These are phyloP conservation scores for Aspergillus transmontanensis DNA, from an alignment of 2,329 filamentous ascomycete species.

Conservation along the genomic window DNA sequence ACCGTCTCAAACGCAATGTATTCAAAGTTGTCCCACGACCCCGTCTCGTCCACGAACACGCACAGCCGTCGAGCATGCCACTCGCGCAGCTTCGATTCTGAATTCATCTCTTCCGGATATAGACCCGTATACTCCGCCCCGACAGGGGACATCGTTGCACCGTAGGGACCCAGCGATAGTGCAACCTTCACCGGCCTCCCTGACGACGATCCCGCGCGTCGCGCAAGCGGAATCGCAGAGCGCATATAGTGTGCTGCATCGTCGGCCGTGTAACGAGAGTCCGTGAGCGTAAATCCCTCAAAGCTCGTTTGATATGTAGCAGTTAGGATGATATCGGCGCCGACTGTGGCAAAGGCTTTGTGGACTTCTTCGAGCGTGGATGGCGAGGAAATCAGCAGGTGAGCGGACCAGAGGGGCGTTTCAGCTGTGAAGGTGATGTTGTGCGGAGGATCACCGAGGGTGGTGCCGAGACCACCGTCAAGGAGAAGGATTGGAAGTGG, in stretches of 20 bases:
- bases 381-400: constrained; percentile 61
- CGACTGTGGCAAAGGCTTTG: constrained; percentile 56
- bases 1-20: constrained; percentile 69
- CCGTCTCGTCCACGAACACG: constrained; percentile 49
- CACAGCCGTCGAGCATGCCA: constrained; percentile 62
- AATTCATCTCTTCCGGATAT: constrained; percentile 57
- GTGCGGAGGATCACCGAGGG: constrained; percentile 61
- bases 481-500: constrained; percentile 46
- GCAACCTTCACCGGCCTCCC: constrained; percentile 39
- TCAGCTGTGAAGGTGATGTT: constrained; percentile 53
- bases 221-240: constrained; percentile 41
- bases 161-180: constrained; percentile 67
- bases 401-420: constrained; percentile 67
- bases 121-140: constrained; percentile 66
- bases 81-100: constrained; percentile 46
- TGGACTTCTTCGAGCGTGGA: constrained; percentile 59
- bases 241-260: constrained; percentile 44
- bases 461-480: constrained; percentile 69
- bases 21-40: constrained; percentile 41
- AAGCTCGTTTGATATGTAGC: constrained; percentile 68
- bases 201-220: constrained; percentile 29
- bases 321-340: constrained; percentile 65
- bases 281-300: constrained; percentile 58
- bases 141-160: constrained; percentile 64
- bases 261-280: constrained; percentile 48